Conservation (phyloP, 1,284 basidiomycete genomes). For the Athelia psychrophila region DNA sequence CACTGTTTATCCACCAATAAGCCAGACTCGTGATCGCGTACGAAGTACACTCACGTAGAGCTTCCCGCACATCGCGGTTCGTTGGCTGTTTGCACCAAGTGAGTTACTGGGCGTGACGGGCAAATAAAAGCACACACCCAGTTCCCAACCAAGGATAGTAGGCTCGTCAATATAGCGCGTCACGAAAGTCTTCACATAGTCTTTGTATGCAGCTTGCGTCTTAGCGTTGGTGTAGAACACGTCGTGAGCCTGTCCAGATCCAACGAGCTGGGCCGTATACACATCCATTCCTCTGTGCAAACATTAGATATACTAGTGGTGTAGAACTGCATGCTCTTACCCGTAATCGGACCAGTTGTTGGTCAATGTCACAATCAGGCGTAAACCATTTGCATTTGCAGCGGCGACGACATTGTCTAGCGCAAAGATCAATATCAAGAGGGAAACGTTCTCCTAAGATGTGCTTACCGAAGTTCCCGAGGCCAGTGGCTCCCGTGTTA, state of each 20-base stretch:
- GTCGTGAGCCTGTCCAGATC: slow-evolving; percentile 35
- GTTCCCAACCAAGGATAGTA: slow-evolving; percentile 23
- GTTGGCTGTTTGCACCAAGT: slow-evolving; percentile 13
- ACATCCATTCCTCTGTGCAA: slow-evolving; percentile 46
- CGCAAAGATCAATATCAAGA: background rate
- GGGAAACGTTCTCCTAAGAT: slow-evolving; percentile 1
- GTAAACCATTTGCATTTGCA: slow-evolving; percentile 55
- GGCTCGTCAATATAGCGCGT: slow-evolving; percentile 17
- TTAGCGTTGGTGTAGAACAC: slow-evolving; percentile 42
- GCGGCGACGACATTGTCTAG: slow-evolving; percentile 40
- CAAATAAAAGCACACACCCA: background rate
- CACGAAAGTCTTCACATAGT: slow-evolving; percentile 19
- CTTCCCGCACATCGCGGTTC: slow-evolving; percentile 13
- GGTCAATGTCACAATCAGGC: slow-evolving; percentile 56
- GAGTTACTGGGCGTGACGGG: background rate
- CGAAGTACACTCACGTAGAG: slow-evolving; percentile 7
- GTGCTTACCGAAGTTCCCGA: slow-evolving; percentile 44
- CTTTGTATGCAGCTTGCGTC: slow-evolving; percentile 14
- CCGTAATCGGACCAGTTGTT: slow-evolving; percentile 47
- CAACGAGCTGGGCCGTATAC: slow-evolving; percentile 43
- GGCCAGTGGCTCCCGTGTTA: slow-evolving; percentile 48
- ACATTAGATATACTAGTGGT: slow-evolving; percentile 39
- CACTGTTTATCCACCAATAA: background rate
- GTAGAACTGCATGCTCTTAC: background rate
- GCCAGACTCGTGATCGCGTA: background rate